Base-by-base conservation (phyloP, 2,329 filamentous ascomycete genomes). In the Dactylellina haptotyla region DNA sequence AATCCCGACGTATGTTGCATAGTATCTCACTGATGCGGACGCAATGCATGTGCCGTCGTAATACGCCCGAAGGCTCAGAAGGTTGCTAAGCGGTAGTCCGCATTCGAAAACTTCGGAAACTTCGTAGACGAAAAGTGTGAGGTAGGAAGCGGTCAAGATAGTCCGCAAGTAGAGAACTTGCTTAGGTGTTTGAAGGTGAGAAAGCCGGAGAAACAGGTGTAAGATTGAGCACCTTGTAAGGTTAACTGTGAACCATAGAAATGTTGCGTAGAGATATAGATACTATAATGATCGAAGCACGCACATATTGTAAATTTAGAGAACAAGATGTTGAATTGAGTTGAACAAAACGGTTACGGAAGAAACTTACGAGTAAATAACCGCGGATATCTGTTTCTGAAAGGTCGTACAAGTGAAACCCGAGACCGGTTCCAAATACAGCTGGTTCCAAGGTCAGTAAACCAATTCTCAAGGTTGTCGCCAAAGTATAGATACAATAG, bases 141-240 rank as follows among this genome's bases (percentile, higher is more conserved):
- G 32, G 20, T 69, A 69, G 4, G 64, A 69, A 12, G 61, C 28
- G 5, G 30, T 28, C 18, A 61, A 16, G 26, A 69, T 26, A 1
- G 23, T 14, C 4, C 37, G 56, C 4, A 69, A 23, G 32, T 59
- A 69, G 2, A 58, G 26, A 14, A 48, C 51, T 9, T 69, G 64
- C 8, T 4, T 30, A 2, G 20, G 32, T 4, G 64, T 54, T 39
- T 59, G 56, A 16, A 53, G 5, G 14, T 56, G 53, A 18, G 64
- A 39, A 8, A 69, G 45, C 28, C 64, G 53, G 14, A 69, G 54
- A 14, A 69, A 50, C 12, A 69, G 64, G 14, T 69, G 64, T 18
- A 69, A 16, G 14, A 69, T 61, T 1, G 54, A 61, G 18, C 53
- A 59, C 8, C 64, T 54, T 9, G 37, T 59, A n/a, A 69, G 39